Base-by-base conservation (phyloP, 257 asterid species). In the Echites panduratus region DNA sequence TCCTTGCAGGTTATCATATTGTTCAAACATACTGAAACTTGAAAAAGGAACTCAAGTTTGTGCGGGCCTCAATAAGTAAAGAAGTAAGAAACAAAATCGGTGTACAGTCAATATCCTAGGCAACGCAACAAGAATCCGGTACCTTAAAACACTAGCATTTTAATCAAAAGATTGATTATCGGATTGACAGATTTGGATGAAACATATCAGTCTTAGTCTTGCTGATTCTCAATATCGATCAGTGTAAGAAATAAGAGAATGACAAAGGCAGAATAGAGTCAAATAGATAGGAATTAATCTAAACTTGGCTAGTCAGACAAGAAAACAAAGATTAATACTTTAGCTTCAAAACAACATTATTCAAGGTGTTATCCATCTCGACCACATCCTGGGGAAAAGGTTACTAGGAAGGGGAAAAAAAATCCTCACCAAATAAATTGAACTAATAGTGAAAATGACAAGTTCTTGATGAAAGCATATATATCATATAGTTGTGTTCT, bases 211-310 rank as follows among this genome's bases (percentile, higher is more conserved):
- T 35, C 47, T 13, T 54, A 29, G 4, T 35, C 41, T 20, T 54
- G 66, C 71, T 35, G 65, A 73, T 13, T 53, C 65, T 73, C 26
- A 9, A 35, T 22, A 49, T 4, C 9, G 8, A 73, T 73, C 11
- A 64, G 35, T 59, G 40, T 32, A 50, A 16, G 19, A 40, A 49
- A 73, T 24, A 29, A 68, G 14, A 68, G 43, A 59, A 27, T 13
- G 66, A 26, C 22, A 61, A 61, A 75, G 20, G 63, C 24, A 47
- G 44, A 62, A 62, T 20, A 61, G 0, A n/a, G 56, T 27, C 10
- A n/a, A 24, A 29, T 12, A 44, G n/a, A 29, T 44, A 27, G n/a
- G 65, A 47, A 58, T 58, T 26, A 50, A 47, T 48, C 20, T 73
- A 48, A 72, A 48, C 13, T 12, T n/a, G 53, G 13, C 4, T 4